Base-by-base conservation (phyloP, 2,329 filamentous ascomycete genomes). In the Curvularia eragrostidis region DNA sequence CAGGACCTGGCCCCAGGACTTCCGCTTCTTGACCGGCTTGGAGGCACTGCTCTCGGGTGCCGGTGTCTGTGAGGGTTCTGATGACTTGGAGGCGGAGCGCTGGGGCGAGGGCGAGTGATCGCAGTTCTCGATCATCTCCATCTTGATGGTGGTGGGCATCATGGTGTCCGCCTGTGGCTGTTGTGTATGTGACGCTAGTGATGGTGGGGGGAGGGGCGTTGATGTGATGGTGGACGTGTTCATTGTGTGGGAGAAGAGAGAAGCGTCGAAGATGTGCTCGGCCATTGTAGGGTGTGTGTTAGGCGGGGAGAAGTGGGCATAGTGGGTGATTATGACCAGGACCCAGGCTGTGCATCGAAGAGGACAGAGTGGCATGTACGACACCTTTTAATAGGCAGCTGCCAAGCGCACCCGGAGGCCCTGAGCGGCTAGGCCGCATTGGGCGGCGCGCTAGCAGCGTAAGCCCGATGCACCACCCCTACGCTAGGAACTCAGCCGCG, bases 1-100 rank as follows among this genome's bases (percentile, higher is more conserved):
- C 39, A 98, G 87, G 76, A 96, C 91, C 79, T 99, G 95, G 48
- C 95, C 95, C 95, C 95, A 99, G 48, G 95, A 98, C 82, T 98
- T 99, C 72, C 95, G 85, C 87, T 97, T 97, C 87, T 97, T 97
- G 34, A 84, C 81, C 1, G 85, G 84, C 81, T 91, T 95, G 36
- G 69, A 56, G 51, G 63, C 62, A 53, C 65, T 52, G 52, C 68
- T 54, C 24, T 67, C 67, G 9, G 60, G 66, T 8, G 61, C 63
- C 47, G 68, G 66, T 34, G 66, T 68, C 3, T 66, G 56, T 19
- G 63, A 54, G 43, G 67, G 48, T 50, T 69, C 60, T 23, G 67
- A 62, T 18, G 61, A 59, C 28, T 32, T 32, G 46, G 59, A 61
- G 39, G 55, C 54, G 6, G 64, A 61, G 30, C 68, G 56, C 13